Conservation (phyloP, 495 filamentous ascomycete species). For the Podospora pseudopauciseta region DNA sequence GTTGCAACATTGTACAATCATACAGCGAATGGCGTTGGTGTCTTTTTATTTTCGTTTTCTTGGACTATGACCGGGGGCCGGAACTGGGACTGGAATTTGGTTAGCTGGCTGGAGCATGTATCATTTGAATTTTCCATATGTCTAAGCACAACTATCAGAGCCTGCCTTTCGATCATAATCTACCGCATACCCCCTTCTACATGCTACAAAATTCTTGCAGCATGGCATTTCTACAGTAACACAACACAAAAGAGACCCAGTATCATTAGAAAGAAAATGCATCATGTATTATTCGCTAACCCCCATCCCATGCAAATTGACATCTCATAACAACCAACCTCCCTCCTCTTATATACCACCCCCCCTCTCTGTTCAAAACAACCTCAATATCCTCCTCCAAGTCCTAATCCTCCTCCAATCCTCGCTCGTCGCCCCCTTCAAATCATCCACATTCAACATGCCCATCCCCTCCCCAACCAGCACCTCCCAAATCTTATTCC, state of each 20-base stretch:
- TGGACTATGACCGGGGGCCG: background rate
- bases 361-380: background rate
- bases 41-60: background rate
- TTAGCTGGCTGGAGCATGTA: background rate
- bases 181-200: too few relatives aligned
- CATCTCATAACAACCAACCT: too few relatives aligned
- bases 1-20: background rate
- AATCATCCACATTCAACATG: slow-evolving; percentile 75
- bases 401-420: slow-evolving; percentile 32
- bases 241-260: too few relatives aligned
- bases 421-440: slow-evolving; percentile 39
- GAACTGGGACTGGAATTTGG: background rate
- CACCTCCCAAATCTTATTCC: slow-evolving; percentile 72
- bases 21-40: background rate
- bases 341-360: too few relatives aligned
- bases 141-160: background rate
- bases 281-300: too few relatives aligned
- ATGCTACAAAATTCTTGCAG: too few relatives aligned
- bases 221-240: too few relatives aligned
- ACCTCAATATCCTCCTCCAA: slow-evolving; percentile 8
- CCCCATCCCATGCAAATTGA: too few relatives aligned
- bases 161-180: too few relatives aligned
- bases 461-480: slow-evolving; percentile 68
- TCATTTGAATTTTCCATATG: background rate
- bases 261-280: too few relatives aligned